phyloP scores from a whole-genome alignment of 2,329 filamentous ascomycete genomes.

The Stemphylium beticola region DNA sequence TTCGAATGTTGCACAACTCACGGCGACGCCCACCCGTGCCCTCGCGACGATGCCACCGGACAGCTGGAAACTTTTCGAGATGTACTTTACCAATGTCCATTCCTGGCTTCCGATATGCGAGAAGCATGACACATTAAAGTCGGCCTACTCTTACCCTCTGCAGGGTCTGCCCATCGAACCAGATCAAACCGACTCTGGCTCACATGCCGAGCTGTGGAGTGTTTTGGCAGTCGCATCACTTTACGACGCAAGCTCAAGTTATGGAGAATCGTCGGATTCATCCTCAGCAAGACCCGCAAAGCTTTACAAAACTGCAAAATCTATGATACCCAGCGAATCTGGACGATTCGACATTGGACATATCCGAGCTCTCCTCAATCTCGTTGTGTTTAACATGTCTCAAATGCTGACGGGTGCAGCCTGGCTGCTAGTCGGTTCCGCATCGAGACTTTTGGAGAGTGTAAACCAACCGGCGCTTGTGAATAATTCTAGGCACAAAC shows the following conservation, averaged over 20 bases:
- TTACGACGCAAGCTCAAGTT: constrained; percentile 25
- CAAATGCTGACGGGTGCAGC: constrained; percentile 63
- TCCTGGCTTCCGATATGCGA: constrained; percentile 78
- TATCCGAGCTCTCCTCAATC: constrained; percentile 52
- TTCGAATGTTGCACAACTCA: background rate
- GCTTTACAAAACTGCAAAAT: constrained; percentile 37
- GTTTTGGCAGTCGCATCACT: constrained; percentile 52
- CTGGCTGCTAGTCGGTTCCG: constrained; percentile 69
- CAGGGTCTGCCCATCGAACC: constrained; percentile 44
- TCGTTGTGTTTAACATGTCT: constrained; percentile 69
- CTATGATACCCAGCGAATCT: constrained; percentile 40
- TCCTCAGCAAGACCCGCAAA: constrained; percentile 20
- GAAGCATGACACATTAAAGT: constrained; percentile 66
- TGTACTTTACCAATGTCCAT: constrained; percentile 78
- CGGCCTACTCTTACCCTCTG: constrained; percentile 62
- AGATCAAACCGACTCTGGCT: constrained; percentile 36
- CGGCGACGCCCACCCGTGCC: background rate
- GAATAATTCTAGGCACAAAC: constrained; percentile 45
- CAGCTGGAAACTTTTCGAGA: constrained; percentile 68
- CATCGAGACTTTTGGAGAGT: constrained; percentile 61
- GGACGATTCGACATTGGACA: constrained; percentile 48
- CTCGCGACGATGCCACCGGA: constrained; percentile 55
- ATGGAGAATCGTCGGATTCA: constrained; percentile 1
- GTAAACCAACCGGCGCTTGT: constrained; percentile 46
- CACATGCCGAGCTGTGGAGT: constrained; percentile 55